Evolutionary conservation across 441 rosid genomes (phyloP), one percentile per base, ranked within the genome.

Genomic region (Brassica hybrid): DNA sequence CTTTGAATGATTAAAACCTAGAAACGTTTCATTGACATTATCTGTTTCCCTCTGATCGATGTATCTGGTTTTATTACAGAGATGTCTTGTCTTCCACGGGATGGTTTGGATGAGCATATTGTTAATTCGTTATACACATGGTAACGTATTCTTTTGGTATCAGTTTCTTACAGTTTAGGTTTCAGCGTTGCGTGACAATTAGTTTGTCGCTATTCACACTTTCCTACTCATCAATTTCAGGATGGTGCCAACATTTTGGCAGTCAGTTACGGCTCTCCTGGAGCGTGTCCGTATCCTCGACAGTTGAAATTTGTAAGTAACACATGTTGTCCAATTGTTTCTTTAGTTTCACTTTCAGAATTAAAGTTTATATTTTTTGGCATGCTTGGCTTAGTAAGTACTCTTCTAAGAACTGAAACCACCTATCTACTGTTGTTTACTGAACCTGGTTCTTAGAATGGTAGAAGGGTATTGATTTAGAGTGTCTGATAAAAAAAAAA

Each of bases 81-180:
- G 72, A 52, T n/a, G n/a, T n/a, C n/a, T n/a, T 69, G 72, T 69
- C 72, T 69, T 52, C 72, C 62, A 30, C 62, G 62, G 48, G 62
- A 69, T 69, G 72, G 72, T 52, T 12, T 69, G 72, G 72, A 69
- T 69, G 72, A 69, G 61, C 72, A 69, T 69, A 30, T n/a, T n/a
- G n/a, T n/a, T n/a, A n/a, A n/a, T n/a, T 52, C 30, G 27, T 17
- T 17, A 69, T 69, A 27, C 72, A 69, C 62, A 69, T 69, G 72
- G 72, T 69, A 69, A n/a, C n/a, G n/a, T 69, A 7, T 30, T 69
- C 48, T 16, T 30, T 52, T 69, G 4, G 12, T 30, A 27, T 68
- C 43, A 68, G 16, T 5, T 25, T 63, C 25, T 50, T 10, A 52
- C 61, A 16, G 17, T 14, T 52, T 68, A 2, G 62, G 62, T 52